Percentiles rank a stretch among this genome's conserved stretches.
Evolutionary conservation across 345 rosid species (phyloP).

Genomic region (Abelmoschus esculentus): DNA sequence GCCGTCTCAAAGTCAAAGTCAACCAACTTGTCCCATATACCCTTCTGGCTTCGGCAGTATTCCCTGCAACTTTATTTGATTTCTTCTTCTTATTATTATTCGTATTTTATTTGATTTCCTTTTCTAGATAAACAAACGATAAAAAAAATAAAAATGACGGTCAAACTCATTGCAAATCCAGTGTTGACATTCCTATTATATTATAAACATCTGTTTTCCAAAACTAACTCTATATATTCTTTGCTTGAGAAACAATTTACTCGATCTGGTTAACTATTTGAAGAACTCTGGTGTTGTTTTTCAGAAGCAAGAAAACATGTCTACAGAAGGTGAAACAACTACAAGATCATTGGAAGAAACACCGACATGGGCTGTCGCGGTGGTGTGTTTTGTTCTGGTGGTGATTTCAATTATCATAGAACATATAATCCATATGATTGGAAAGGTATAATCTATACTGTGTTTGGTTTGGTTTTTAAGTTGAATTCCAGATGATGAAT

Average conservation of each 20-base stretch:
- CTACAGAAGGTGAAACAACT: constrained; percentile 28
- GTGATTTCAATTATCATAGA: constrained; percentile 47
- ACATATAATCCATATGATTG: constrained; percentile 46
- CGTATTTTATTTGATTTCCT: no score
- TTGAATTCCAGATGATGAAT: background rate
- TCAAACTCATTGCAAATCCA: background rate
- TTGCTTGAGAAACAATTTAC: background rate
- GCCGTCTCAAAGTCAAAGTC: constrained; percentile 16
- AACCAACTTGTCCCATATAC: background rate
- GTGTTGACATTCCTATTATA: background rate
- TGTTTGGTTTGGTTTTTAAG: background rate
- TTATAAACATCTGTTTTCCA: background rate
- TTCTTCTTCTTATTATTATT: background rate
- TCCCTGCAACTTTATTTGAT: background rate
- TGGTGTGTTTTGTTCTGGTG: constrained; percentile 48
- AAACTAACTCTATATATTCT: background rate
- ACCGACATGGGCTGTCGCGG: constrained; percentile 71
- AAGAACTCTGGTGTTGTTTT: background rate
- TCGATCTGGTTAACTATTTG: background rate
- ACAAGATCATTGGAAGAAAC: constrained; percentile 47
- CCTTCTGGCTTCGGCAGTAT: background rate
- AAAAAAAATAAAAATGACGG: background rate
- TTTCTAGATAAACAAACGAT: background rate
- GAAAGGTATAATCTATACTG: constrained; percentile 27
- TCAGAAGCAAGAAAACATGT: constrained; percentile 26